Percentiles rank a stretch among this genome's conserved stretches.
Conservation (phyloP, 75 land plant genomes). For the Cryptomeria japonica region DNA sequence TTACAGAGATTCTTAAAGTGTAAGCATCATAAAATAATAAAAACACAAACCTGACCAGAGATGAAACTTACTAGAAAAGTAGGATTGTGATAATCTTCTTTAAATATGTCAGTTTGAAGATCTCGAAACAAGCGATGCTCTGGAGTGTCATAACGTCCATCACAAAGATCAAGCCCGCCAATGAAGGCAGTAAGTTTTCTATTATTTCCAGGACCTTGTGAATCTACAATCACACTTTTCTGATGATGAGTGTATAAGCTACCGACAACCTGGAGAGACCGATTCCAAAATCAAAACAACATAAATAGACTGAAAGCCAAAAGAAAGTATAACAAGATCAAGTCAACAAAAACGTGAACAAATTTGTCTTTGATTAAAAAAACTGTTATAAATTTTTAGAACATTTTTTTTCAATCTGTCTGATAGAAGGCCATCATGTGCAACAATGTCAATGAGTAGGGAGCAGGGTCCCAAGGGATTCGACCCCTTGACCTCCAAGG, state of each 20-base stretch:
- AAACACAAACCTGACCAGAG: background rate
- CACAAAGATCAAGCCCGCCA: constrained; percentile 92
- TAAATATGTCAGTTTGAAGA: constrained; percentile 63
- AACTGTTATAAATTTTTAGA: background rate
- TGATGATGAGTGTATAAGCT: constrained; percentile 94
- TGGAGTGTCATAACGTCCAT: constrained; percentile 97
- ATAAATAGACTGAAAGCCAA: background rate
- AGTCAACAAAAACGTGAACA: constrained; percentile 6
- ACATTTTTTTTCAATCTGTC: background rate
- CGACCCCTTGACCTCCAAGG: background rate
- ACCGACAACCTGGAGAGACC: constrained; percentile 79
- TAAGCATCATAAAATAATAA: background rate
- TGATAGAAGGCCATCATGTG: background rate
- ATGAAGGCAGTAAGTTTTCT: constrained; percentile 82
- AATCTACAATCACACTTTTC: constrained; percentile 82
- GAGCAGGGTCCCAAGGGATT: no score
- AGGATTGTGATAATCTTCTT: constrained; percentile 83
- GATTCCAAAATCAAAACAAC: background rate
- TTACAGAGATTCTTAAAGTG: background rate
- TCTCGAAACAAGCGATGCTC: constrained; percentile 71
- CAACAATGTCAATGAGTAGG: no score
- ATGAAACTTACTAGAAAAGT: constrained; percentile 67
- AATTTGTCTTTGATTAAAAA: background rate
- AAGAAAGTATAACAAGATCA: background rate
- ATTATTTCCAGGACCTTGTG: constrained; percentile 70